Base-by-base conservation (phyloP, 2,329 filamentous ascomycete species). In the Macrophomina pseudophaseolina region DNA sequence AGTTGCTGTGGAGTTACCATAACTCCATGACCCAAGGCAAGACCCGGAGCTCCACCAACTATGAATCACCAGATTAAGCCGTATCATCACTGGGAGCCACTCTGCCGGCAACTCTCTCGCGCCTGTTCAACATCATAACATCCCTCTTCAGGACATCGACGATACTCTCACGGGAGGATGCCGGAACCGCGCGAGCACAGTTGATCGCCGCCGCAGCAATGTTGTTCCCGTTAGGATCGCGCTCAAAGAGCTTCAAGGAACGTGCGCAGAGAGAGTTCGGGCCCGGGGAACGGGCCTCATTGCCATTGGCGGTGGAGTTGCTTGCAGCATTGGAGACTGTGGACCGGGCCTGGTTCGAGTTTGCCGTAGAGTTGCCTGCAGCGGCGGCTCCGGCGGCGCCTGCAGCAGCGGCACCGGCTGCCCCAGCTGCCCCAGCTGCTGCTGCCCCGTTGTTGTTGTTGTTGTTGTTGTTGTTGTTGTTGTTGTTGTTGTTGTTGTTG, bases 71-170 rank as follows among this genome's bases (percentile, higher is more conserved):
- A 16, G 11, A 44, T 42, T 44, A 58, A 23, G 35, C 38, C 14
- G 12, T 44, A 30, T 16, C 12, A 0, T 58, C 54, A 23, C 9
- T 11, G 40, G 33, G 33, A 7, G 54, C 38, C 12, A 28, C 53
- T 32, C 18, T 40, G 9, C 32, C 54, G 6, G 54, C 12, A 30
- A 23, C 12, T 16, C 7, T 8, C 33, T 30, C 12, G 28, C 35
- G 35, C 35, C 11, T 46, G 38, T 46, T 42, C 40, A 60, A n/a
- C 40, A 28, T 33, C 56, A 60, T 60, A 12, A 42, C 56, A 33
- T 60, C 56, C 16, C 56, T 60, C 56, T 60, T 60, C 56, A 60
- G 16, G 42, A 60, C 42, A 8, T 60, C 56, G 18, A 46, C 40
- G 14, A 60, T 48, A 40, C 28, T 60, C 38, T 60, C 56, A 23